These are phyloP conservation scores for Balamuthia mandrillaris DNA, from an alignment of 208 protist species.

Conservation along the genomic window DNA sequence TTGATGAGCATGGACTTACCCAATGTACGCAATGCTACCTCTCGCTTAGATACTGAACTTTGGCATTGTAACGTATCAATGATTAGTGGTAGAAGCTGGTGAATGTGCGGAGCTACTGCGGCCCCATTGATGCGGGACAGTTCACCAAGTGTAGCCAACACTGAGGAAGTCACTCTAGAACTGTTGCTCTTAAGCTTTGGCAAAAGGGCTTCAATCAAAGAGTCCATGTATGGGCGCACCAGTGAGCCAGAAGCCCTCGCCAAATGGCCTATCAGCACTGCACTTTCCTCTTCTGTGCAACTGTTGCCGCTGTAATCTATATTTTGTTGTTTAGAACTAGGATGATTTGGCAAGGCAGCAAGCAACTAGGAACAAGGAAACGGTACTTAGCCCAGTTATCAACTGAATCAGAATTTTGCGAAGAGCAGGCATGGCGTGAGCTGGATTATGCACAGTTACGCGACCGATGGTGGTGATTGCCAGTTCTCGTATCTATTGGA, in stretches of 20 bases:
- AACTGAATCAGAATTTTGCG: slow-evolving; percentile 83
- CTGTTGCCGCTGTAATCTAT: slow-evolving; percentile 62
- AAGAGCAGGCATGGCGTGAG: slow-evolving; percentile 80
- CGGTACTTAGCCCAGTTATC: slow-evolving; percentile 70
- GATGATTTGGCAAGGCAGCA: neutral
- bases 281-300: slow-evolving; percentile 72
- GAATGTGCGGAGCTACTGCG: slow-evolving; percentile 65
- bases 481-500: slow-evolving; percentile 68
- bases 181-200: slow-evolving; percentile 64
- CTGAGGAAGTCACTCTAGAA: slow-evolving; percentile 53
- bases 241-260: slow-evolving; percentile 66
- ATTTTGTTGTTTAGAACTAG: slow-evolving; percentile 32
- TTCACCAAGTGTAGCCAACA: slow-evolving; percentile 75
- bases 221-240: slow-evolving; percentile 74
- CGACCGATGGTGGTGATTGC: slow-evolving; percentile 79
- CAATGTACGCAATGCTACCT: slow-evolving; percentile 65
- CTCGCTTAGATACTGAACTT: slow-evolving; percentile 53
- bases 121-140: slow-evolving; percentile 67
- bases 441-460: slow-evolving; percentile 77
- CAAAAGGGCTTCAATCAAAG: slow-evolving; percentile 73
- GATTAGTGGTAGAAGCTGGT: slow-evolving; percentile 74
- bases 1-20: slow-evolving; percentile 51
- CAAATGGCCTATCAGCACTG: slow-evolving; percentile 69
- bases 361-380: slow-evolving; percentile 5
- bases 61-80: slow-evolving; percentile 79